Base-by-base conservation (phyloP, 192 early-diverging fungal species). In the Backusella tuberculispora region DNA sequence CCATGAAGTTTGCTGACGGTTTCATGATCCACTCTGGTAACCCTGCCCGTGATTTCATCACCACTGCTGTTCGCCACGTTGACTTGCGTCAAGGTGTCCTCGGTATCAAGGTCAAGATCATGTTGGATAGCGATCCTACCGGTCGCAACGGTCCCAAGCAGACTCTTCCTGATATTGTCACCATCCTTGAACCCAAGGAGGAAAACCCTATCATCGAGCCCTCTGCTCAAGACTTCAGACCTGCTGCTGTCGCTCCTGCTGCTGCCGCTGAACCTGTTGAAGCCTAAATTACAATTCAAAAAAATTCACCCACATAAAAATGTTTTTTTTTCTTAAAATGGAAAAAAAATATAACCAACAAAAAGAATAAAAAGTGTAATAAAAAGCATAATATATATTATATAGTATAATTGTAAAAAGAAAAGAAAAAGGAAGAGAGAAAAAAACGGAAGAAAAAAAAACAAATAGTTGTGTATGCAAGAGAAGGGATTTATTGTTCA, bases 21-120 rank as follows among this genome's bases (percentile, higher is more conserved):
- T 98, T 99, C 93, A 97, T 99, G 96, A 94, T 99, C 86, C 96
- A 99, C 95, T 97, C 96, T 83, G 98, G 98, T 89, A 93, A 98
- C 86, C 98, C 98, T 85, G 93, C 95, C 82, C 86, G 89, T 83
- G 94, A 97, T 85, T 97, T 90, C 85, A 97, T 99, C 83, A 96
- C 98, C 90, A 87, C 89, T 65, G 96, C 98, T 68, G 93, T 96
- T 76, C 94, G 98, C 79, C 96, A 97, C 94, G 98, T 99, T 74
- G 88, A 97, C 76, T 91, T 99, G 84, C 92, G 96, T 82, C 98
- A 99, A 87, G 98, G 98, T 89, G 97, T 99, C 71, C 86, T 99
- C 69, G 98, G 98, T 87, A 94, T 99, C 90, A 97, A 97, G 92
- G 98, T 99, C 86, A 99, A 99, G 95, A 99, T 99, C 81, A 99